Percentiles rank a stretch among this genome's conserved stretches.
phyloP scores from a whole-genome alignment of 176 grass and related monocot species.

The Guadua angustifolia region DNA sequence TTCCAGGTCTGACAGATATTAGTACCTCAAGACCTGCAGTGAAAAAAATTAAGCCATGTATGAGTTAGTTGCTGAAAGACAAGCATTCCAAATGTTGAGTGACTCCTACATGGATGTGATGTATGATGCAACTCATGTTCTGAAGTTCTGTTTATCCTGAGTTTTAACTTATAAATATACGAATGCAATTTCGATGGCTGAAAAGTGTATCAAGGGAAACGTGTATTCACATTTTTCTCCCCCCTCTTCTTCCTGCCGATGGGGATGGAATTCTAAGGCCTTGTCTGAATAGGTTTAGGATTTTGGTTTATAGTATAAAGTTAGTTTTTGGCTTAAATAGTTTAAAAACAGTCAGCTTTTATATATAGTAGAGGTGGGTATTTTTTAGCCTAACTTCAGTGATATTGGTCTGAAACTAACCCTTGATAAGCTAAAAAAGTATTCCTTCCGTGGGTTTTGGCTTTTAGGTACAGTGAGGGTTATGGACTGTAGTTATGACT shows the following conservation, averaged over 20 bases:
- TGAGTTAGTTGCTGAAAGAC: slow-evolving; percentile 16
- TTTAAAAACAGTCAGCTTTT: too few species aligned
- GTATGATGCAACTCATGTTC: neutral
- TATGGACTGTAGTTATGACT: too few species aligned
- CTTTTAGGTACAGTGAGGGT: too few species aligned
- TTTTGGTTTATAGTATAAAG: too few species aligned
- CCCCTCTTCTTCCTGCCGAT: neutral
- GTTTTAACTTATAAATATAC: neutral
- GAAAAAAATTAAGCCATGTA: neutral
- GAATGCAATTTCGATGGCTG: neutral
- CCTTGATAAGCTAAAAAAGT: too few species aligned
- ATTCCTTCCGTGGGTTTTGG: too few species aligned
- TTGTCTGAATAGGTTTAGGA: too few species aligned
- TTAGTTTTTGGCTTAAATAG: too few species aligned
- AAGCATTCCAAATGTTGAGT: neutral
- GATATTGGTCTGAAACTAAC: too few species aligned
- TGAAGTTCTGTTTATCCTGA: neutral
- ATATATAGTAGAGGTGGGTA: too few species aligned
- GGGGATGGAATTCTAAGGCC: neutral
- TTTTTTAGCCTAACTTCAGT: too few species aligned
- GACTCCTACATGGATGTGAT: neutral
- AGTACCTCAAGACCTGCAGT: slow-evolving; percentile 72
- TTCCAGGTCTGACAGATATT: slow-evolving; percentile 83
- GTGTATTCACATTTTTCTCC: neutral
- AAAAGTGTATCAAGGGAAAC: neutral